A percentile compares a stretch with the other conserved stretches of the same genome.
Evolutionary conservation across 176 grass and related monocot species (phyloP).

Genomic region (Zea luxurians): DNA sequence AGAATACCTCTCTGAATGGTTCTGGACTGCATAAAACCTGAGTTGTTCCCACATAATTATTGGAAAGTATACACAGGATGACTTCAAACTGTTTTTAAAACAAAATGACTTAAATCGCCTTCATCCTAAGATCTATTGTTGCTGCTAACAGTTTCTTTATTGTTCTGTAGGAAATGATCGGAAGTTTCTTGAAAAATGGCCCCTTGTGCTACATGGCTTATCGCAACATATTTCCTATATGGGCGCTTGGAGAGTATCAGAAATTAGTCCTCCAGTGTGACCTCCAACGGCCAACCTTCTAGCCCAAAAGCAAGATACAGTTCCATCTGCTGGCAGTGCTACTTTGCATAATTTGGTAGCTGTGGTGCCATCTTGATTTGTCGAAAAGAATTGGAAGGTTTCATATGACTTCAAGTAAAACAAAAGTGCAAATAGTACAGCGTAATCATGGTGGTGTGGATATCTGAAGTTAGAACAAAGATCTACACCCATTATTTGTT

Average conservation of each 20-base stretch:
- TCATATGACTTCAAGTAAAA: slow-evolving; percentile 7
- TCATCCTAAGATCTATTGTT: slow-evolving; percentile 22
- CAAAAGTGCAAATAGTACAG: slow-evolving; percentile 20
- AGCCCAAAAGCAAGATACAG: background rate
- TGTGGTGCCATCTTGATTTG: background rate
- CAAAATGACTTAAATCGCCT: background rate
- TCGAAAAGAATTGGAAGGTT: background rate
- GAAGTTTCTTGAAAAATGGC: slow-evolving; percentile 62
- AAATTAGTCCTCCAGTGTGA: slow-evolving; percentile 34
- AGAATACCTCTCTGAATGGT: background rate
- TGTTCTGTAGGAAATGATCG: slow-evolving; percentile 63
- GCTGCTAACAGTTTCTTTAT: slow-evolving; percentile 11
- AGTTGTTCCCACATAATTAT: background rate
- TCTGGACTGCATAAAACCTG: background rate
- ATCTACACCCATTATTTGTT: background rate
- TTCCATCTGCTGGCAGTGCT: slow-evolving; percentile 9
- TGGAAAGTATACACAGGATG: background rate
- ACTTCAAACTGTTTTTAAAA: background rate
- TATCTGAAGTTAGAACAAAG: background rate
- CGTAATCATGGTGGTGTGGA: slow-evolving; percentile 24
- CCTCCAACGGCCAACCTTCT: slow-evolving; percentile 1
- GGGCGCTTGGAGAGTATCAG: slow-evolving; percentile 79
- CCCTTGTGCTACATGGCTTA: slow-evolving; percentile 64
- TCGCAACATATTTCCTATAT: slow-evolving; percentile 86
- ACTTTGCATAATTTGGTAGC: background rate